Evolutionary conservation across 768 basidiomycete species (phyloP), one percentile per base, ranked within the genome.

Genomic region (Rhodosporidiobolus odoratus): DNA sequence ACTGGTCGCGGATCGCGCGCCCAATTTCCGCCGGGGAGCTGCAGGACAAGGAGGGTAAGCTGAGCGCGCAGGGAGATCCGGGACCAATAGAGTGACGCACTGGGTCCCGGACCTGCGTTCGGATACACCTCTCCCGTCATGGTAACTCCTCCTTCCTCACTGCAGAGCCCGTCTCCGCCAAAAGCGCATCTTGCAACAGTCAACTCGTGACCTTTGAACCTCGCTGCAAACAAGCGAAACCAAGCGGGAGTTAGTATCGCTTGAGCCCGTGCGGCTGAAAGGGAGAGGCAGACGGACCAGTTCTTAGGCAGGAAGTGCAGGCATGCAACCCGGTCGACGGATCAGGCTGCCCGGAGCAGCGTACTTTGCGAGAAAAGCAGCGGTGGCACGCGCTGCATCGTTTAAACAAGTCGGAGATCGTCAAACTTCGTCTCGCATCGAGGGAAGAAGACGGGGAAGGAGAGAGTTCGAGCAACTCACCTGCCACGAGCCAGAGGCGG

Each of bases 321-420:
- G 59, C 69, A 23, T 48, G 47, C 17, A 70, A 3, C 32, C 69
- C 65, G 0, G 65, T 35, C 9, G 47, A 27, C 0, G 60, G 58
- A 25, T 66, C 60, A 1, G 69, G 69, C 61, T 71, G 69, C 0
- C 69, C 69, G 17, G 45, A 50, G 47, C 65, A 71, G 38, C 69
- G 58, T 15, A 71, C 69, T 41, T 71, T 71, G 40, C 69, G 54
- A 2, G 56, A 13, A 41, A 71, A 71, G 65, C 69, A 71, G 8
- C 69, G 64, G n/a, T 71, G 69, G 32, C 69, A 71, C 0, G 69
- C 69, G n/a, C 69, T 71, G 64, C 10, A 16, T 4, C 66, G 58
- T 4, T 16, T 4, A 32, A 16, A n/a, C 19, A 21, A 2, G 53
- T 21, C 9, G 30, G n/a, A 40, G 47, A 37, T 38, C 9, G 27